phyloP scores from a whole-genome alignment of 75 land plant species.

The Cryptomeria japonica region DNA sequence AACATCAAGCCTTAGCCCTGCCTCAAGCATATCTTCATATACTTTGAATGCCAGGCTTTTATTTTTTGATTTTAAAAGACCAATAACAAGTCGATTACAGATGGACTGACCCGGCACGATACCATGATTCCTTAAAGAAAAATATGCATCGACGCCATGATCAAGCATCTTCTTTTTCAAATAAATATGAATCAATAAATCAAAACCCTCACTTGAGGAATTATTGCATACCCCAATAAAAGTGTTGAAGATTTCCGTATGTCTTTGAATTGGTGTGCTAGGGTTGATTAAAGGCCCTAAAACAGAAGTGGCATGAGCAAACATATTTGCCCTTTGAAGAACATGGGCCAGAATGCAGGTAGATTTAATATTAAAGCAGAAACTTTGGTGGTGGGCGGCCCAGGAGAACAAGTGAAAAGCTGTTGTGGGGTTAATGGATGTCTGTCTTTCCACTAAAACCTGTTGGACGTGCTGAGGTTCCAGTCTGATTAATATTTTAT shows the following conservation, averaged over 20 bases:
- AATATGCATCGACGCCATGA: background rate
- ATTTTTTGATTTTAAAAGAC: background rate
- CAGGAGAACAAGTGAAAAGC: conserved; percentile 16
- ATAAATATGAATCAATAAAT: conserved; percentile 9
- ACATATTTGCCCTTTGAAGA: background rate
- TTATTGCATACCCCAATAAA: background rate
- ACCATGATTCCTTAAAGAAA: background rate
- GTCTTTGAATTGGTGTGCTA: background rate
- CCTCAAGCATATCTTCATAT: conserved; percentile 36
- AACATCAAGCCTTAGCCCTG: conserved; percentile 41
- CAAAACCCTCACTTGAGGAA: background rate
- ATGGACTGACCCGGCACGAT: background rate
- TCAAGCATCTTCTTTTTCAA: background rate
- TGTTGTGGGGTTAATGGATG: background rate
- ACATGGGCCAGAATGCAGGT: background rate
- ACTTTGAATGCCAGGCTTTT: conserved; percentile 21
- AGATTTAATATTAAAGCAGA: background rate
- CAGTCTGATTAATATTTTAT: background rate
- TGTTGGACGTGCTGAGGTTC: background rate
- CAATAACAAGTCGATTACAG: background rate
- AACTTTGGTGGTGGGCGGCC: background rate
- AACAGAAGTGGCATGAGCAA: background rate
- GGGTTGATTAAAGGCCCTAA: background rate
- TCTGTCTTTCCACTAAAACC: background rate
- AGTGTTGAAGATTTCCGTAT: background rate